These are phyloP conservation scores for Dimocarpus longan DNA, from an alignment of 345 rosid genomes.

Conservation along the genomic window DNA sequence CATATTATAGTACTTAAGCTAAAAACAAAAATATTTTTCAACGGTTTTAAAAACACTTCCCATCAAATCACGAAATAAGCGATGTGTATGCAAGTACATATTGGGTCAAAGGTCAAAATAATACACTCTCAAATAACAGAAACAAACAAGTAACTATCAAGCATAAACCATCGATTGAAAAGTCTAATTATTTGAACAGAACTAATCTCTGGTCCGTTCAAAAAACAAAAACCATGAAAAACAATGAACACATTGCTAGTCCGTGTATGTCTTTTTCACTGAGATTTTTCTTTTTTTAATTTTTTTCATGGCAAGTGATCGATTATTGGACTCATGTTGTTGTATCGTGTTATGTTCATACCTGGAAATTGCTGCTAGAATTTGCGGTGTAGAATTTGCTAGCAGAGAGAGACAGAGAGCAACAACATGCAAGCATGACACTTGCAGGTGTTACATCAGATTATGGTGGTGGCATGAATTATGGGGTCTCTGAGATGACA, in stretches of 20 bases:
- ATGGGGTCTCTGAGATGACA: too few species aligned
- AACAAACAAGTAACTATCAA: neutral
- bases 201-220: constrained; percentile 29
- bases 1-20: too few species aligned
- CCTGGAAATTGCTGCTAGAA: constrained; percentile 10
- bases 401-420: neutral
- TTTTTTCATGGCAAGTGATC: neutral
- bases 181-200: neutral
- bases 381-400: constrained; percentile 30
- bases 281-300: constrained; percentile 5
- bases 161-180: neutral
- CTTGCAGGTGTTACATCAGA: too few species aligned
- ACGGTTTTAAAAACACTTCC: too few species aligned
- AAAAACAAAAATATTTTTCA: too few species aligned
- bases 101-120: neutral
- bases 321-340: neutral
- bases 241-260: neutral
- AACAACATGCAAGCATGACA: too few species aligned
- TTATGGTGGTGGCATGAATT: too few species aligned
- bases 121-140: neutral
- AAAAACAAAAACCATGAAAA: constrained; percentile 2
- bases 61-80: too few species aligned
- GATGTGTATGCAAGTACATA: too few species aligned
- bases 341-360: constrained; percentile 13
- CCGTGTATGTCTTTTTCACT: too few species aligned